These are phyloP conservation scores for Aspergillus calidoustus DNA, from an alignment of 2,329 filamentous ascomycete species.

Conservation along the genomic window DNA sequence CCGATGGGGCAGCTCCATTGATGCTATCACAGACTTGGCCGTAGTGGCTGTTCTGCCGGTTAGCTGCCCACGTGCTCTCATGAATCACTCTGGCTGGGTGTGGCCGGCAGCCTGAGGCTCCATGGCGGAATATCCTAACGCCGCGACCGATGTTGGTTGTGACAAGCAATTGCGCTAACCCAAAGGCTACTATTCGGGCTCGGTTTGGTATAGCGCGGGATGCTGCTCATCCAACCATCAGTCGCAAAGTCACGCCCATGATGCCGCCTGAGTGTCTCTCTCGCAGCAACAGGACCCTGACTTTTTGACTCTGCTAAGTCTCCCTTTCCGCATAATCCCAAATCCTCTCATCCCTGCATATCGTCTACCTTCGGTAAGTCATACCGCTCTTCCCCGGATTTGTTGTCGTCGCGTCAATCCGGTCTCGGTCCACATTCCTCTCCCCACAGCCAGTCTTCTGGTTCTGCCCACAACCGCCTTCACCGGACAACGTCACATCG, in stretches of 20 bases:
- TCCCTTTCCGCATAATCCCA: constrained; percentile 4
- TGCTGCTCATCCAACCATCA: constrained; percentile 17
- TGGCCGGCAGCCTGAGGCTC: constrained; percentile 7
- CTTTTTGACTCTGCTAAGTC: constrained; percentile 9
- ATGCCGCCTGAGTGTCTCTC: constrained; percentile 18
- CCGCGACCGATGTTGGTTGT: constrained; percentile 3
- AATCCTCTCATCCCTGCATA: constrained; percentile 10
- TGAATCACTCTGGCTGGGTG: background rate
- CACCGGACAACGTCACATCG: constrained; percentile 20
- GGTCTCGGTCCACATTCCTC: constrained; percentile 17
- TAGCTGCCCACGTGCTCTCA: constrained; percentile 7
- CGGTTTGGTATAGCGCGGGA: constrained; percentile 18
- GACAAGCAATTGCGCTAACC: constrained; percentile 6
- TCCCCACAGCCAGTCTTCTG: constrained; percentile 23
- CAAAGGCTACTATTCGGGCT: constrained; percentile 1
- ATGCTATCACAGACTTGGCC: constrained; percentile 11
- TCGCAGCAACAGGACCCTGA: constrained; percentile 10
- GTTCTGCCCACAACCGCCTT: constrained; percentile 22
- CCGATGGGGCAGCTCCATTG: constrained; percentile 5
- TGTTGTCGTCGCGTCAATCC: background rate
- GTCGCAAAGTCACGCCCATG: constrained; percentile 22
- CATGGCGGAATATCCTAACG: background rate
- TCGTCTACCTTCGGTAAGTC: constrained; percentile 17
- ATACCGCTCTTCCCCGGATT: constrained; percentile 1
- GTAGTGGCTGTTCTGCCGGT: constrained; percentile 13